These are phyloP conservation scores for Babesia caballi DNA, from an alignment of 169 alveolate species.

Conservation along the genomic window DNA sequence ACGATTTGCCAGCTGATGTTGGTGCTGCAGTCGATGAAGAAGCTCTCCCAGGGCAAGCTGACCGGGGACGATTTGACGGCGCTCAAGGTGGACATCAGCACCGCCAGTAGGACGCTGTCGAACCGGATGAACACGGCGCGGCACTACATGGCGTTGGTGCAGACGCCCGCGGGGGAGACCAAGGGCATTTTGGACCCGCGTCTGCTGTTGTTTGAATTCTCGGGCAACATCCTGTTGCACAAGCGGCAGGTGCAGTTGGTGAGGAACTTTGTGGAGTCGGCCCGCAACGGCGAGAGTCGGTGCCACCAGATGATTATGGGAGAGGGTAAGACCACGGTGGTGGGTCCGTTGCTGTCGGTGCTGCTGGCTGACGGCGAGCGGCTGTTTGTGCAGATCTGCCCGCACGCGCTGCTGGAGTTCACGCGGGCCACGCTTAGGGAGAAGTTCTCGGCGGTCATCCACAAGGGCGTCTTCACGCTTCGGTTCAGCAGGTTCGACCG, in stretches of 20 bases:
- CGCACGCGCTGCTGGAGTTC: slow-evolving; percentile 84
- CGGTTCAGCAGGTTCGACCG: slow-evolving; percentile 76
- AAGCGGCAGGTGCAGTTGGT: slow-evolving; percentile 84
- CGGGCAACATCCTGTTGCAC: slow-evolving; percentile 82
- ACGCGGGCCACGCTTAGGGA: slow-evolving; percentile 82
- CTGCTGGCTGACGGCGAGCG: slow-evolving; percentile 77
- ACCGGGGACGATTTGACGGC: slow-evolving; percentile 15
- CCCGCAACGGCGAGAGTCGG: slow-evolving; percentile 74
- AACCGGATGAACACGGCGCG: slow-evolving; percentile 42
- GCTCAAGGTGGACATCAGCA: slow-evolving; percentile 42
- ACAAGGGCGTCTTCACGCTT: slow-evolving; percentile 79
- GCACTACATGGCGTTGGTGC: slow-evolving; percentile 41
- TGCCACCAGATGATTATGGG: slow-evolving; percentile 94
- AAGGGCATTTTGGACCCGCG: slow-evolving; percentile 81
- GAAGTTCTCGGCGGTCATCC: slow-evolving; percentile 81
- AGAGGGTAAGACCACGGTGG: slow-evolving; percentile 91
- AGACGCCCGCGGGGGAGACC: background rate
- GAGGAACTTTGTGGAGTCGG: slow-evolving; percentile 70
- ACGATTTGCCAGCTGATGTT: slow-evolving; percentile 51
- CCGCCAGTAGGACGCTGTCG: slow-evolving; percentile 26
- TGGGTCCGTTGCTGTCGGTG: slow-evolving; percentile 80
- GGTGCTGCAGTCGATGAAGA: slow-evolving; percentile 43
- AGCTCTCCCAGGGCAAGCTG: slow-evolving; percentile 23
- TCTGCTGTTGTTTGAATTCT: slow-evolving; percentile 85
- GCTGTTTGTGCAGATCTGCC: slow-evolving; percentile 76